Base-by-base conservation (phyloP, 1,284 basidiomycete species). In the Ceraceosorus guamensis region DNA sequence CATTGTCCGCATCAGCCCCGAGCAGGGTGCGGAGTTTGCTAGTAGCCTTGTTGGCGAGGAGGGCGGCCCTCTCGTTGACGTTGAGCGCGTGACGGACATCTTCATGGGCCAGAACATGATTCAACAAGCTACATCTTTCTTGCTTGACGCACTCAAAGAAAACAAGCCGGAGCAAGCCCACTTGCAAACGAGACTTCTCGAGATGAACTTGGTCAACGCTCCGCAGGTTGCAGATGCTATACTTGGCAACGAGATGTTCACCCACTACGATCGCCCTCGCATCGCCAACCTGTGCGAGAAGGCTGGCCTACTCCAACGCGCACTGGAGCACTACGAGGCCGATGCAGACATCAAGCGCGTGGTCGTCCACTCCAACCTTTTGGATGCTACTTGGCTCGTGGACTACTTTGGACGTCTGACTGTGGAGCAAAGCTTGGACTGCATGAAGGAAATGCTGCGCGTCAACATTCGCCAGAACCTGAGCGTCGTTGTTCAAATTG, bases 81-180 rank as follows among this genome's bases (percentile, higher is more conserved):
- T 98, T 60, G 93, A 98, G 78, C 67, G 72, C 31, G 73, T 76
- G 46, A 70, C 70, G 59, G 95, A 99, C 76, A 95, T 98, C 74
- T 98, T 98, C 82, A 95, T 96, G 91, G 87, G 87, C 2, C 93
- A 97, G 77, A 98, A 97, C 80, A 91, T 98, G 90, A 92, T 98
- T 61, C 95, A 98, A 79, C 95, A 93, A 50, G 95, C 95, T 14
- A 99, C 95, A 0, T 93, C 90, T 3, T 98, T 99, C 86, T 81
- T 98, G 50, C 81, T 99, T 56, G 95, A 98, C 76, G 95, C 92
- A n/a, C 83, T 99, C 70, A 98, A 98, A 81, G 95, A 99, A 66
- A 98, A 99, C 82, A 89, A 89, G 78, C 90, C 92, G 0, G 95
- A 99, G 78, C 93, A 99, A 75, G 93, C 86, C 0, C 91, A 88